phyloP scores from a whole-genome alignment of 371 early-diverging fungal genomes.

The Haplosporangium sp. region DNA sequence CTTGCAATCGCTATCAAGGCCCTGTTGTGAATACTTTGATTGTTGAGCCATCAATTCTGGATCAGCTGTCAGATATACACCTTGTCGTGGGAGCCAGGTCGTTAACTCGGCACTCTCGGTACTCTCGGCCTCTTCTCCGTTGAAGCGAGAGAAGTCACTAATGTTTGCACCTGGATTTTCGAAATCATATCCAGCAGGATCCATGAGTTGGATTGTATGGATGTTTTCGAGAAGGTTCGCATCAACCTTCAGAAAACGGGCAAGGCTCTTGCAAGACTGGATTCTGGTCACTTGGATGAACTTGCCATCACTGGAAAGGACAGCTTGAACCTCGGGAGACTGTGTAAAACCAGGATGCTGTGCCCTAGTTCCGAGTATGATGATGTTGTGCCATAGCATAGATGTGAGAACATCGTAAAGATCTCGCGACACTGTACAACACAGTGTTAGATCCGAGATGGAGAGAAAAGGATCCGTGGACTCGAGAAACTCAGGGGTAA shows the following conservation, averaged over 20 bases:
- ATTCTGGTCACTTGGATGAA: slow-evolving; percentile 8
- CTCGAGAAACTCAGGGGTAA: no score
- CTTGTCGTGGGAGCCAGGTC: no score
- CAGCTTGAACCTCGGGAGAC: slow-evolving; percentile 10
- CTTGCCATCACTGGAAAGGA: neutral
- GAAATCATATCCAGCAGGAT: neutral
- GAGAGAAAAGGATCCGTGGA: no score
- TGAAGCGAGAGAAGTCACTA: no score
- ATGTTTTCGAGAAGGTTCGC: neutral
- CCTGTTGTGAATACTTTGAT: no score
- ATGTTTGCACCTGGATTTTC: neutral
- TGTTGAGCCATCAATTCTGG: no score
- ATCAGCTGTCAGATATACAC: no score
- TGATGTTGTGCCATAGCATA: slow-evolving; percentile 15
- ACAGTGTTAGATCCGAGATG: neutral
- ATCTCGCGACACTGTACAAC: neutral
- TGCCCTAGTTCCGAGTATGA: slow-evolving; percentile 8
- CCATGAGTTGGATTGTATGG: neutral
- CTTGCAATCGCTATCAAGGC: no score
- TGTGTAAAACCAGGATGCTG: slow-evolving; percentile 16
- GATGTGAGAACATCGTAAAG: neutral
- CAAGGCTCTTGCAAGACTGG: slow-evolving; percentile 16
- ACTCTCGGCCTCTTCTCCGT: neutral
- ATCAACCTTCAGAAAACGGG: slow-evolving; percentile 4
- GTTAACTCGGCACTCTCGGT: no score